phyloP scores from a whole-genome alignment of 2,329 filamentous ascomycete genomes.

The Fusarium continuum region DNA sequence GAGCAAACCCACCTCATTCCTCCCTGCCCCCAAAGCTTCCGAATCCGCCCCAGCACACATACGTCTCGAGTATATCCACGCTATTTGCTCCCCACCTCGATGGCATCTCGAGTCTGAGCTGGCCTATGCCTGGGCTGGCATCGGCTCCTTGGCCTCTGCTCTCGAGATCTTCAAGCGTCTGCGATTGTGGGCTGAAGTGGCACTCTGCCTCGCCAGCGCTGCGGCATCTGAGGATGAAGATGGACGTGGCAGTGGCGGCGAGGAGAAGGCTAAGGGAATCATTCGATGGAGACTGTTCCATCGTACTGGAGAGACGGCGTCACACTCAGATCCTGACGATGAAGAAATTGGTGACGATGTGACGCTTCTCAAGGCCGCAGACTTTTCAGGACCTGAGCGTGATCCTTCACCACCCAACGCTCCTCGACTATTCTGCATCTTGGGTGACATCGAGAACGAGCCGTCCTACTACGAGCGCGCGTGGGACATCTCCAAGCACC shows the following conservation, averaged over 20 bases:
- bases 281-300: slow-evolving; percentile 83
- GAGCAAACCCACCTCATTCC: slow-evolving; percentile 75
- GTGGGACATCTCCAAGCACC: slow-evolving; percentile 83
- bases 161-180: slow-evolving; percentile 95
- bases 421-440: slow-evolving; percentile 88
- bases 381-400: slow-evolving; percentile 68
- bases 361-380: slow-evolving; percentile 62
- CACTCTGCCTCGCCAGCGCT: slow-evolving; percentile 80
- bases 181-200: slow-evolving; percentile 93
- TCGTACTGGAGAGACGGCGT: slow-evolving; percentile 56
- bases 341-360: slow-evolving; percentile 62
- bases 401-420: slow-evolving; percentile 82
- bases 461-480: slow-evolving; percentile 81
- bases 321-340: slow-evolving; percentile 56
- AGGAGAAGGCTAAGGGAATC: slow-evolving; percentile 82
- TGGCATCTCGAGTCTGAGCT: slow-evolving; percentile 97
- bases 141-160: slow-evolving; percentile 88
- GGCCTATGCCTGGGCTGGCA: slow-evolving; percentile 87
- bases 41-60: slow-evolving; percentile 83
- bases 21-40: slow-evolving; percentile 76
- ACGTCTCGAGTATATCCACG: slow-evolving; percentile 84
- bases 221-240: slow-evolving; percentile 66
- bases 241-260: slow-evolving; percentile 65
- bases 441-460: slow-evolving; percentile 87
- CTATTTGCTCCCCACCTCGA: slow-evolving; percentile 81